phyloP scores from a whole-genome alignment of 2,329 filamentous ascomycete genomes.

The Beauveria bassiana region DNA sequence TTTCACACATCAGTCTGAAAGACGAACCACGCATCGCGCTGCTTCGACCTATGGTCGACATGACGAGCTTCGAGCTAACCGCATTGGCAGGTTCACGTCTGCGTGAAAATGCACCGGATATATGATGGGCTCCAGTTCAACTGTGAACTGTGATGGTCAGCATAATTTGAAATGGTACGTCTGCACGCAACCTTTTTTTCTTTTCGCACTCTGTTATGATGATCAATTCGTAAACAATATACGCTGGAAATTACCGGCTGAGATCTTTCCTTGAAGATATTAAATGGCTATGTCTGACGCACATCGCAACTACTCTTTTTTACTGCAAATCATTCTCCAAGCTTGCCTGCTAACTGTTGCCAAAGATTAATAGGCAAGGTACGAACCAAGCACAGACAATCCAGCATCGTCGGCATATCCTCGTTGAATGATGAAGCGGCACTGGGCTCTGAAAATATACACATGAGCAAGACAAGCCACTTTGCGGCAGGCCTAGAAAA shows the following conservation, averaged over 20 bases:
- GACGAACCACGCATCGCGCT: slow-evolving; percentile 13
- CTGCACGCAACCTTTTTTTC: background rate
- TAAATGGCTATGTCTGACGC: slow-evolving; percentile 80
- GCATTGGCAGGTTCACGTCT: background rate
- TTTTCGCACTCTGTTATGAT: slow-evolving; percentile 30
- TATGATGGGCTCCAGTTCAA: background rate
- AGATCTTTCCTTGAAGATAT: slow-evolving; percentile 70
- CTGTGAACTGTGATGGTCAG: background rate
- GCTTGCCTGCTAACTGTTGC: slow-evolving; percentile 25
- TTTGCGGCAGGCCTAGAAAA: slow-evolving; percentile 99
- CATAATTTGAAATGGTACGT: slow-evolving; percentile 24
- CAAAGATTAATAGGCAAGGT: slow-evolving; percentile 17
- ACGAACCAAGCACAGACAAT: slow-evolving; percentile 8
- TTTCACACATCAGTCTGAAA: slow-evolving; percentile 91
- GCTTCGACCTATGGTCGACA: background rate
- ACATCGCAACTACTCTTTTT: slow-evolving; percentile 14
- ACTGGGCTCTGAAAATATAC: slow-evolving; percentile 82
- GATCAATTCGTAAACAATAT: slow-evolving; percentile 61
- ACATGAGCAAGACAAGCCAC: slow-evolving; percentile 77
- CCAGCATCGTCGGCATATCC: background rate
- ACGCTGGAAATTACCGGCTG: slow-evolving; percentile 97
- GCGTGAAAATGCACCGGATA: background rate
- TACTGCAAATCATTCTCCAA: background rate
- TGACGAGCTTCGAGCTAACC: slow-evolving; percentile 3
- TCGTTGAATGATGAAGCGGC: slow-evolving; percentile 72